These are phyloP conservation scores for Akanthomyces muscarius DNA, from an alignment of 2,329 filamentous ascomycete species.

Conservation along the genomic window DNA sequence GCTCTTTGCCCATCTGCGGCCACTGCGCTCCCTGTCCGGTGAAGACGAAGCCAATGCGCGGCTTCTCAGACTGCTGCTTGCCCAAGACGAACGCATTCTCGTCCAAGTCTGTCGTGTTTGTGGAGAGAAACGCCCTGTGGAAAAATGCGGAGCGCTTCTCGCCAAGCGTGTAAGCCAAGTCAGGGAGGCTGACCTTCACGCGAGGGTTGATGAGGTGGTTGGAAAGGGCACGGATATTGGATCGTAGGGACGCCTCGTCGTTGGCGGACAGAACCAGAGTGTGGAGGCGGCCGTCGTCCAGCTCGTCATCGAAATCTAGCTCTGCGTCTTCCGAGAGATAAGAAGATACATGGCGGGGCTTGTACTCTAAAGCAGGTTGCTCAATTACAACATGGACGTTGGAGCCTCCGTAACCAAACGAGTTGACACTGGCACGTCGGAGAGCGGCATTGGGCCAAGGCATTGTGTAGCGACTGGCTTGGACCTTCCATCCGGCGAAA, in stretches of 20 bases:
- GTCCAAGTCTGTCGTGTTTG: neutral
- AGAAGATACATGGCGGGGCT: neutral
- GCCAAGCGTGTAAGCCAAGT: constrained; percentile 29
- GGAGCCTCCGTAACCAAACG: constrained; percentile 41
- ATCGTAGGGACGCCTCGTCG: constrained; percentile 18
- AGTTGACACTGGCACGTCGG: constrained; percentile 33
- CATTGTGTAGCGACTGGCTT: constrained; percentile 30
- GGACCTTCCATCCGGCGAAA: constrained; percentile 24
- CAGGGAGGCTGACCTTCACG: constrained; percentile 22
- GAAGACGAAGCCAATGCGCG: constrained; percentile 24
- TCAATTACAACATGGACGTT: constrained; percentile 40
- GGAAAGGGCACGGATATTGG: constrained; percentile 15
- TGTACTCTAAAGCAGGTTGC: neutral
- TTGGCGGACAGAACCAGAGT: constrained; percentile 21
- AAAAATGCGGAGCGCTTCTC: constrained; percentile 22
- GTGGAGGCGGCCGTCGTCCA: neutral
- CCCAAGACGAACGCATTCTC: neutral
- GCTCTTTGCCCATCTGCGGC: constrained; percentile 18
- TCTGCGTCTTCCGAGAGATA: neutral
- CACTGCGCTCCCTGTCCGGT: constrained; percentile 29
- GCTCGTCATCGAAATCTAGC: neutral
- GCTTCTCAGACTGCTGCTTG: constrained; percentile 2
- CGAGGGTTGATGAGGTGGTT: constrained; percentile 26
- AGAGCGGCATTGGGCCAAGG: constrained; percentile 28
- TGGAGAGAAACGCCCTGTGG: constrained; percentile 24